Evolutionary conservation across 805 yeast species (phyloP).

Genomic region (Myxozyma geophila): DNA sequence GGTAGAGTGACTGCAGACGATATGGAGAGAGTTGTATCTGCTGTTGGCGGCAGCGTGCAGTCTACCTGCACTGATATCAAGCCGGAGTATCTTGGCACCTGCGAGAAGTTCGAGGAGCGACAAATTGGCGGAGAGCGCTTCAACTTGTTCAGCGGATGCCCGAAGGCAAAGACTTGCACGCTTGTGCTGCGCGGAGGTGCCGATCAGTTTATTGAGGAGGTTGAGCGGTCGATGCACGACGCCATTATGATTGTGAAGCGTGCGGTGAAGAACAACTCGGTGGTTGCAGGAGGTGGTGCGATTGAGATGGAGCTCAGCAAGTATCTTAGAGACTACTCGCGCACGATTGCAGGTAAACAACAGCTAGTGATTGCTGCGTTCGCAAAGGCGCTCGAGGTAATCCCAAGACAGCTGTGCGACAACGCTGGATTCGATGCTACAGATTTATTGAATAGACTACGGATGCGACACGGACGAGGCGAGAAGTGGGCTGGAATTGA

Average conservation of each 20-base stretch:
- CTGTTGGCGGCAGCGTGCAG: slow-evolving; percentile 92
- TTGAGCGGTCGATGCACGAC: slow-evolving; percentile 95
- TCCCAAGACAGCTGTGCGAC: slow-evolving; percentile 97
- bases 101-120: slow-evolving; percentile 83
- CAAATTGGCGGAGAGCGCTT: slow-evolving; percentile 97
- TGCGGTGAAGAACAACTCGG: slow-evolving; percentile 80
- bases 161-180: slow-evolving; percentile 91
- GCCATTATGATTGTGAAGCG: slow-evolving; percentile 98
- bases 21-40: slow-evolving; percentile 87
- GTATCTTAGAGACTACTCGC: slow-evolving; percentile 82
- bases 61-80: slow-evolving; percentile 66
- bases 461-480: slow-evolving; percentile 94
- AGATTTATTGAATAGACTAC: slow-evolving; percentile 85
- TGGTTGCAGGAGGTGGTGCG: slow-evolving; percentile 99
- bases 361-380: slow-evolving; percentile 89
- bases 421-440: slow-evolving; percentile 99
- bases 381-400: slow-evolving; percentile 92
- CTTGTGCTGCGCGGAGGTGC: slow-evolving; percentile 95
- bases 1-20: slow-evolving; percentile 91
- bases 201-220: slow-evolving; percentile 96
- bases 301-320: slow-evolving; percentile 96
- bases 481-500: slow-evolving; percentile 92
- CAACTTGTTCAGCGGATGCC: slow-evolving; percentile 90
- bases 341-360: slow-evolving; percentile 91
- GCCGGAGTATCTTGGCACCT: slow-evolving; percentile 77